Conservation (phyloP, 2,329 filamentous ascomycete species). For the Arthroderma sp. region DNA sequence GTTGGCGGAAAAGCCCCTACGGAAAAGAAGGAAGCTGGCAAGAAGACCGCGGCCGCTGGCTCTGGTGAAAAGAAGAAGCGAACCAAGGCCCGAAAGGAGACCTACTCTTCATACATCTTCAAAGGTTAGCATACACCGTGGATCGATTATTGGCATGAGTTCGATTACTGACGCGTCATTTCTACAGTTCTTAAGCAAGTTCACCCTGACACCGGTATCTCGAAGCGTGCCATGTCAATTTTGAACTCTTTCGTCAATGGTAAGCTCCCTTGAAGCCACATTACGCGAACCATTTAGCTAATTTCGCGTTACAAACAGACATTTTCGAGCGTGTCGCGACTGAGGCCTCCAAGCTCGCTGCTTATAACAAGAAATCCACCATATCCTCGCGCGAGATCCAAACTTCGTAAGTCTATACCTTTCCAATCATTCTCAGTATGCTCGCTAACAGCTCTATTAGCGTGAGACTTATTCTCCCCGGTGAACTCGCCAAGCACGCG, state of each 20-base stretch:
- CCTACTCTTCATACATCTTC: conserved; percentile 99
- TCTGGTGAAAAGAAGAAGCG: conserved; percentile 99
- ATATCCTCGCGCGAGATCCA: conserved; percentile 99
- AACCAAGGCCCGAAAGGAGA: conserved; percentile 99
- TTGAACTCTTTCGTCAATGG: conserved; percentile 99
- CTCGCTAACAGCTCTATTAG: conserved; percentile 22
- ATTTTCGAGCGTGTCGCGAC: conserved; percentile 99
- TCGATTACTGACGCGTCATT: conserved; percentile 23
- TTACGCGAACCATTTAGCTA: not conserved
- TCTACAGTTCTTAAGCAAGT: conserved; percentile 93
- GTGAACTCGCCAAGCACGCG: conserved; percentile 98
- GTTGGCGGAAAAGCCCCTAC: conserved; percentile 61
- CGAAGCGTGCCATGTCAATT: conserved; percentile 99
- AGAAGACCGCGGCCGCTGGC: conserved; percentile 80
- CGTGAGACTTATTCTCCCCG: conserved; percentile 91
- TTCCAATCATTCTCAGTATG: not conserved
- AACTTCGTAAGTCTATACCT: conserved; percentile 54
- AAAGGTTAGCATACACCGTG: conserved; percentile 56
- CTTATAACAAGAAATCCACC: conserved; percentile 99
- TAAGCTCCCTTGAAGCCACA: conserved; percentile 33
- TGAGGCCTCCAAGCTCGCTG: conserved; percentile 95
- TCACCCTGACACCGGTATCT: conserved; percentile 99
- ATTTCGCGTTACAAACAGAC: conserved; percentile 39
- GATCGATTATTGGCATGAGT: conserved; percentile 1
- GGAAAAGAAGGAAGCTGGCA: conserved; percentile 99